Conservation (phyloP, 2,329 filamentous ascomycete genomes). For the Dendryphion nanum region DNA sequence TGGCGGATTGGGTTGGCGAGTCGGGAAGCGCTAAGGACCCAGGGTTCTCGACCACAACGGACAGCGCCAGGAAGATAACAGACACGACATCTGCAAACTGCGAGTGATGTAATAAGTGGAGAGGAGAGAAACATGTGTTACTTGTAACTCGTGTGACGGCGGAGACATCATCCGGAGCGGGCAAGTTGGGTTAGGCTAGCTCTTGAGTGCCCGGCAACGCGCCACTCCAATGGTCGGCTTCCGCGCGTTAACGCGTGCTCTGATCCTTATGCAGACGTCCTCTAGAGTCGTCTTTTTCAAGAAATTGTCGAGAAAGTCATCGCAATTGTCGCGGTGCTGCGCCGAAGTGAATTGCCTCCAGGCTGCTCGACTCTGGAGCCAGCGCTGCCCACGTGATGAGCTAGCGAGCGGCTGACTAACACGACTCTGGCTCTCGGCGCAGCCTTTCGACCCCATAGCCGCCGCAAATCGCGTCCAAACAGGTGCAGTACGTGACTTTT, state of each 20-base stretch:
- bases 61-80: conserved; percentile 19
- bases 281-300: conserved; percentile 9
- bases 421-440: no score
- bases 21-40: conserved; percentile 1
- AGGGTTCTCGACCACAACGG: conserved; percentile 11
- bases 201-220: conserved; percentile 32
- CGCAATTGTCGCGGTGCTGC: no score
- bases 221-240: conserved; percentile 34
- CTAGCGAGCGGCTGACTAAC: no score
- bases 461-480: conserved; percentile 33
- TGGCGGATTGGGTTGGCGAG: not conserved
- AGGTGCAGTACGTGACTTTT: conserved; percentile 33
- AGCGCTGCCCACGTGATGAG: no score
- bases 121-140: conserved; percentile 37
- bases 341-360: no score
- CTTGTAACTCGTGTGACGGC: conserved; percentile 31
- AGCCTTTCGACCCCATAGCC: conserved; percentile 15
- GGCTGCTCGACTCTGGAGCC: no score
- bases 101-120: conserved; percentile 39
- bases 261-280: conserved; percentile 17
- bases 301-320: no score
- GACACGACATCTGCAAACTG: conserved; percentile 22
- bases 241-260: conserved; percentile 17
- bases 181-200: conserved; percentile 36
- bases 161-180: conserved; percentile 30